phyloP scores from a whole-genome alignment of 1,284 basidiomycete genomes.

The Heterobasidion annosum region DNA sequence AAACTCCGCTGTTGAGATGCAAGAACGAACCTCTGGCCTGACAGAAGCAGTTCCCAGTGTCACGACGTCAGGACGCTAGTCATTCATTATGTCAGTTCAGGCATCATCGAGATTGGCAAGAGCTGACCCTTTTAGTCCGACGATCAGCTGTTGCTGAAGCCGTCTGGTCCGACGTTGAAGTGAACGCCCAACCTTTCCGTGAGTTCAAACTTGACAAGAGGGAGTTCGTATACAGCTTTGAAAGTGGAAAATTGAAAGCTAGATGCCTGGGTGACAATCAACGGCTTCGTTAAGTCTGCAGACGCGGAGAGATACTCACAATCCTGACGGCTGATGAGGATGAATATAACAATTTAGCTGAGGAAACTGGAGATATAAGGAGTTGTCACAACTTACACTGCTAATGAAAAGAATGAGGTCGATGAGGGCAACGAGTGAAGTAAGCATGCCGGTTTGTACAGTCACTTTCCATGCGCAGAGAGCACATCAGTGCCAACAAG shows the following conservation, averaged over 20 bases:
- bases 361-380: background rate
- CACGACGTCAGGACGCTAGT: background rate
- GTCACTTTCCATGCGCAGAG: background rate
- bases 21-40: background rate
- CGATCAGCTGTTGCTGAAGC: background rate
- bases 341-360: background rate
- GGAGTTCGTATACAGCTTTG: conserved; percentile 1
- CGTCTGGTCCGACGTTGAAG: background rate
- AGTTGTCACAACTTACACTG: background rate
- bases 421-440: background rate
- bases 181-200: background rate
- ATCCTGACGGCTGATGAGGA: background rate
- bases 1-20: background rate
- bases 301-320: background rate
- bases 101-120: background rate
- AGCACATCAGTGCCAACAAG: background rate
- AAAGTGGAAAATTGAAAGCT: background rate
- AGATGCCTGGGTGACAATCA: background rate
- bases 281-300: background rate
- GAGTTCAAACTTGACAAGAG: background rate
- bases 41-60: background rate
- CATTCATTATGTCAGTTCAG: background rate
- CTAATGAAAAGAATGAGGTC: background rate
- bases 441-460: background rate
- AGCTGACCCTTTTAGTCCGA: background rate